phyloP scores from a whole-genome alignment of 768 basidiomycete species.

The Hemileccinum rubropunctum region DNA sequence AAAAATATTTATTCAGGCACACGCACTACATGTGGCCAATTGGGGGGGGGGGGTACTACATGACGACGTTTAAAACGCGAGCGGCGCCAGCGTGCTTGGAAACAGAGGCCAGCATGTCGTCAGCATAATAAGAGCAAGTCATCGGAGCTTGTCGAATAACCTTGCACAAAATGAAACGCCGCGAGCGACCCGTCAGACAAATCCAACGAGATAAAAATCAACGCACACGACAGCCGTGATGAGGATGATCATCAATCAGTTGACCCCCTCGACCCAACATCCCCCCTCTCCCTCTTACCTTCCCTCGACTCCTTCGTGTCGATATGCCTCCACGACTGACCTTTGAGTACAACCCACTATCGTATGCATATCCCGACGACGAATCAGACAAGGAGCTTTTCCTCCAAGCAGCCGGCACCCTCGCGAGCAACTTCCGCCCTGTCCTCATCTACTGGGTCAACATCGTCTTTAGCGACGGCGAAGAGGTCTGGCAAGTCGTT shows the following conservation, averaged over 20 bases:
- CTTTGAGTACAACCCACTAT: slow-evolving; percentile 21
- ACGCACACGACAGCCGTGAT: neutral
- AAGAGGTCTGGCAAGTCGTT: slow-evolving; percentile 28
- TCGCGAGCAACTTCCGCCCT: slow-evolving; percentile 1
- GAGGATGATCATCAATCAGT: neutral
- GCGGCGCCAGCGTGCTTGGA: too few species aligned
- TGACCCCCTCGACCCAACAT: neutral
- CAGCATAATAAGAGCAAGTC: too few species aligned
- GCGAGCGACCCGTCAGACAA: too few species aligned
- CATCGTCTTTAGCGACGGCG: slow-evolving; percentile 18
- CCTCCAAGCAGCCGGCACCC: slow-evolving; percentile 15
- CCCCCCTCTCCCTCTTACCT: neutral
- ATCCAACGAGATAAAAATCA: too few species aligned
- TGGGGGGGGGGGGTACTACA: too few species aligned
- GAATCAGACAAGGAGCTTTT: slow-evolving; percentile 24
- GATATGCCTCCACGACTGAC: slow-evolving; percentile 13
- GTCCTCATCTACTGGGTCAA: slow-evolving; percentile 29
- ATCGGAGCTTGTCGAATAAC: too few species aligned
- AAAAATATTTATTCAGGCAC: too few species aligned
- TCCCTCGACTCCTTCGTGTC: too few species aligned
- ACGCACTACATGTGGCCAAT: too few species aligned
- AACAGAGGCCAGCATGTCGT: too few species aligned
- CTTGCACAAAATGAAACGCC: too few species aligned
- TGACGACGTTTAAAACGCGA: too few species aligned
- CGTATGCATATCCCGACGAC: slow-evolving; percentile 23